Evolutionary conservation across 768 basidiomycete species (phyloP).

Genomic region (Rossbeevera mucosa): DNA sequence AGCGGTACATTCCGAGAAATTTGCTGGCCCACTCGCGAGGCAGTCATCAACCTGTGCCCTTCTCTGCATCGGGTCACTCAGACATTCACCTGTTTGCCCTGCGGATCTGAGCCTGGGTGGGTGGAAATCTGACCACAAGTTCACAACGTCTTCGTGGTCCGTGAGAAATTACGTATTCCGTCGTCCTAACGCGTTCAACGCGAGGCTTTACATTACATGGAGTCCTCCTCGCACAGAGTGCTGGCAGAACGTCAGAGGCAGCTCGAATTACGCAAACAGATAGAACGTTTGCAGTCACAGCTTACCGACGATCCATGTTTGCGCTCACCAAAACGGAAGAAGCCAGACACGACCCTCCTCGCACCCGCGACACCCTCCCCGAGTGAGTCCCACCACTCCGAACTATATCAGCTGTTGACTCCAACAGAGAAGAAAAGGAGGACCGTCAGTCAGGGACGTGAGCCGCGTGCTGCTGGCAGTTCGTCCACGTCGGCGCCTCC

Average conservation of each 20-base stretch:
- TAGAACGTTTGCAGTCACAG: constrained; percentile 53
- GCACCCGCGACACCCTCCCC: constrained; percentile 60
- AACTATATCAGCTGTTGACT: neutral
- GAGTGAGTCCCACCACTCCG: constrained; percentile 40
- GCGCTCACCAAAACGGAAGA: constrained; percentile 48
- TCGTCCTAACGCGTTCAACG: constrained; percentile 19
- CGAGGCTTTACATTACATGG: constrained; percentile 38
- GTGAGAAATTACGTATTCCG: constrained; percentile 23
- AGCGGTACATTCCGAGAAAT: constrained; percentile 34
- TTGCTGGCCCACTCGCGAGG: constrained; percentile 5
- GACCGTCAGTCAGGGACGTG: constrained; percentile 24
- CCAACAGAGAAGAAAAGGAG: constrained; percentile 42
- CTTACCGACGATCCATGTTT: constrained; percentile 32
- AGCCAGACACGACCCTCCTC: constrained; percentile 34
- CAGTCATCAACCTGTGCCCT: constrained; percentile 16
- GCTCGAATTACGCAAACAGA: constrained; percentile 49
- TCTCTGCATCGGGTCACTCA: constrained; percentile 2
- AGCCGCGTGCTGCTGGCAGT: constrained; percentile 7
- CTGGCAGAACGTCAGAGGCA: constrained; percentile 39
- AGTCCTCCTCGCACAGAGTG: constrained; percentile 46
- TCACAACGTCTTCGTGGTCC: neutral
- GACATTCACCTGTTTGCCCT: constrained; percentile 3
- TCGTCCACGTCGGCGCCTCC: constrained; percentile 12
- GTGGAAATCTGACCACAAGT: constrained; percentile 1
- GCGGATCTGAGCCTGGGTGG: constrained; percentile 3